These are phyloP conservation scores for Calcarisporium arbuscula DNA, from an alignment of 2,329 filamentous ascomycete genomes.

Conservation along the genomic window DNA sequence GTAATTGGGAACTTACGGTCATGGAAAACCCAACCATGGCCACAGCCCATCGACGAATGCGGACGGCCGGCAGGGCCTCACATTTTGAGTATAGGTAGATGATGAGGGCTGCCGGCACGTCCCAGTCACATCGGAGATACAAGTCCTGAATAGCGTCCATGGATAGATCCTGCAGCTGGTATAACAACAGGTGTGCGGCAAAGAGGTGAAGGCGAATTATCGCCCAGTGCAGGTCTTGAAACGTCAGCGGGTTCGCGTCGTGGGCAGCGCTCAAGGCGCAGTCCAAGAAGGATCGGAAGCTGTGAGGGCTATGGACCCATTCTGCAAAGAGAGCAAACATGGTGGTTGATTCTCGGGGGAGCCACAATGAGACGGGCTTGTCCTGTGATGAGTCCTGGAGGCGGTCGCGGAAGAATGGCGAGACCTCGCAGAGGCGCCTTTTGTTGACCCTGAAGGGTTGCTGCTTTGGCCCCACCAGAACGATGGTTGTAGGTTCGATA, in stretches of 20 bases:
- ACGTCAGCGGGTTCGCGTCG: constrained; percentile 19
- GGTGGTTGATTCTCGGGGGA: constrained; percentile 40
- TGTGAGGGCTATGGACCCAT: constrained; percentile 41
- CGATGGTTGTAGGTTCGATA: constrained; percentile 20
- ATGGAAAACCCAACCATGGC: constrained; percentile 55
- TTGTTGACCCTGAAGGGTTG: constrained; percentile 36
- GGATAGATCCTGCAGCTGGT: constrained; percentile 47
- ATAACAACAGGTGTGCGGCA: constrained; percentile 43
- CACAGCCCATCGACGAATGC: constrained; percentile 52
- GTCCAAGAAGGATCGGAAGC: constrained; percentile 38
- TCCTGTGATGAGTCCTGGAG: constrained; percentile 28
- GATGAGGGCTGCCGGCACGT: constrained; percentile 46
- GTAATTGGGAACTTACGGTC: constrained; percentile 23
- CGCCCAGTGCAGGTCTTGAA: constrained; percentile 46
- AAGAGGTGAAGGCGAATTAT: constrained; percentile 52
- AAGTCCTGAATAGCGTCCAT: constrained; percentile 55
- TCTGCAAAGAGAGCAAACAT: constrained; percentile 49
- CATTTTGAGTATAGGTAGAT: constrained; percentile 48
- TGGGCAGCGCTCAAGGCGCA: constrained; percentile 27
- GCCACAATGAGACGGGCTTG: constrained; percentile 29
- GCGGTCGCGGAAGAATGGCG: constrained; percentile 41
- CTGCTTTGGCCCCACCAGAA: constrained; percentile 37
- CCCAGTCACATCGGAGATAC: constrained; percentile 53
- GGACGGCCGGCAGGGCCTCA: constrained; percentile 40
- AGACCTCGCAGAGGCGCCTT: constrained; percentile 38